Evolutionary conservation across 2,329 filamentous ascomycete species (phyloP).

Genomic region (Aspergillus pseudoviridinutans): DNA sequence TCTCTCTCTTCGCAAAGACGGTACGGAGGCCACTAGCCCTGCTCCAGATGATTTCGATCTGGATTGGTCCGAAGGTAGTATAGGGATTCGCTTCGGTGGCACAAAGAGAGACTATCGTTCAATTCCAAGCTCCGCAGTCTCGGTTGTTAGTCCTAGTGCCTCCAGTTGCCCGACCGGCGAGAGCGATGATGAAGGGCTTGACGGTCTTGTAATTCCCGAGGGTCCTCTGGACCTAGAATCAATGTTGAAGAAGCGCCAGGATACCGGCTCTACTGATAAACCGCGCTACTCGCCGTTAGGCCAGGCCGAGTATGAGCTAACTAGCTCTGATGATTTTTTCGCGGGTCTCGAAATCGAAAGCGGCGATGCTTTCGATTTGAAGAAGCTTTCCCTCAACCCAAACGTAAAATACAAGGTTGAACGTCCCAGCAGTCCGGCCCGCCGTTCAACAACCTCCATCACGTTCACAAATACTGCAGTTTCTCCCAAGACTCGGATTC

Average conservation of each 20-base stretch:
- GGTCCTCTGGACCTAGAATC: conserved; percentile 81
- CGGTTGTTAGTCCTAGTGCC: conserved; percentile 85
- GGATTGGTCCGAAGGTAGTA: conserved; percentile 88
- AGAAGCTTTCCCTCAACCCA: conserved; percentile 79
- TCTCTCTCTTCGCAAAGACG: conserved; percentile 57
- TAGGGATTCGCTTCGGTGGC: conserved; percentile 85
- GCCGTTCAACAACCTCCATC: conserved; percentile 72
- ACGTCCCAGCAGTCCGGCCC: conserved; percentile 64
- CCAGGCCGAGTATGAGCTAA: conserved; percentile 14
- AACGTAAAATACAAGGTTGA: conserved; percentile 84
- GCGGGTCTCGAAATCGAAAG: conserved; percentile 82
- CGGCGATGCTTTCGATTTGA: conserved; percentile 74
- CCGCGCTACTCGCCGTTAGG: conserved; percentile 29
- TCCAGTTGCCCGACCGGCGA: conserved; percentile 87
- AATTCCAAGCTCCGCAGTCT: conserved; percentile 79
- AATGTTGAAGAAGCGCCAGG: conserved; percentile 68
- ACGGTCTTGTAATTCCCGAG: conserved; percentile 79
- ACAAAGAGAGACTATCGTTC: conserved; percentile 76
- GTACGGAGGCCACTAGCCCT: conserved; percentile 60
- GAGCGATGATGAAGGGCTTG: conserved; percentile 89
- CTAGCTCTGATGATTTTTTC: conserved; percentile 69
- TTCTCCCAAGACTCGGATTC: conserved; percentile 63
- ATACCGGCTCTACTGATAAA: conserved; percentile 32
- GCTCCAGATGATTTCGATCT: conserved; percentile 69
- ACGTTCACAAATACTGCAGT: conserved; percentile 83